Evolutionary conservation across 2,329 filamentous ascomycete species (phyloP).

Genomic region (Zalaria obscura): DNA sequence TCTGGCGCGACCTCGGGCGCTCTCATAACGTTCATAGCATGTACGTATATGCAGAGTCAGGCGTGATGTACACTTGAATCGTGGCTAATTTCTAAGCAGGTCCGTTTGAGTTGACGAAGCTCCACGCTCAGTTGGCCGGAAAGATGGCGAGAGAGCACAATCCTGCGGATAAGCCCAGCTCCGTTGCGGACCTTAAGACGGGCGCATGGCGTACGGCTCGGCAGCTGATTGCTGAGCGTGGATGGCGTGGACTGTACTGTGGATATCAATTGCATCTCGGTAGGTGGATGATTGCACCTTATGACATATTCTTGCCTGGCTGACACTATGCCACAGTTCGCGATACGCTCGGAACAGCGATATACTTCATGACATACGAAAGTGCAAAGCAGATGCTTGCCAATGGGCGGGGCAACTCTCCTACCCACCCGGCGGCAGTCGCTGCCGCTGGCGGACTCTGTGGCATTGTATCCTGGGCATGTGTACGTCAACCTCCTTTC

Average conservation of each 20-base stretch:
- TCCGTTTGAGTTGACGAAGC: slow-evolving; percentile 80
- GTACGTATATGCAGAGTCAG: slow-evolving; percentile 22
- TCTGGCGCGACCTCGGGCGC: slow-evolving; percentile 70
- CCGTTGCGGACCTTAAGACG: slow-evolving; percentile 9
- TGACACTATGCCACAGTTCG: slow-evolving; percentile 40
- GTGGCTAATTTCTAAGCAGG: slow-evolving; percentile 26
- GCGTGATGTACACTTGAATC: slow-evolving; percentile 1
- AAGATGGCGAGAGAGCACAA: slow-evolving; percentile 42
- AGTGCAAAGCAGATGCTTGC: slow-evolving; percentile 71
- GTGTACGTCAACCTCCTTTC: slow-evolving; percentile 35
- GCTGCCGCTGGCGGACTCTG: slow-evolving; percentile 67
- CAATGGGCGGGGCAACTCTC: slow-evolving; percentile 56
- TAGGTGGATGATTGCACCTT: slow-evolving; percentile 29
- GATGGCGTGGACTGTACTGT: slow-evolving; percentile 61
- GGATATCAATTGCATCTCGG: slow-evolving; percentile 66
- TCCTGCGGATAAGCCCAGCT: slow-evolving; percentile 3
- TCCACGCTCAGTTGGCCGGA: slow-evolving; percentile 74
- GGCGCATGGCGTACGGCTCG: slow-evolving; percentile 44
- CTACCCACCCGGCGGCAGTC: slow-evolving; percentile 68
- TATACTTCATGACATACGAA: slow-evolving; percentile 85
- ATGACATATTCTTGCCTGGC: background rate
- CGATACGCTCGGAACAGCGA: slow-evolving; percentile 69
- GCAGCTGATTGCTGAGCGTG: slow-evolving; percentile 63
- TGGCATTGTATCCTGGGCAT: slow-evolving; percentile 73
- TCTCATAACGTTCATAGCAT: slow-evolving; percentile 66